A percentile compares a stretch with the other conserved stretches of the same genome.
These are phyloP conservation scores for Colletotrichum sp. DNA, from an alignment of 2,329 filamentous ascomycete genomes.

Conservation along the genomic window DNA sequence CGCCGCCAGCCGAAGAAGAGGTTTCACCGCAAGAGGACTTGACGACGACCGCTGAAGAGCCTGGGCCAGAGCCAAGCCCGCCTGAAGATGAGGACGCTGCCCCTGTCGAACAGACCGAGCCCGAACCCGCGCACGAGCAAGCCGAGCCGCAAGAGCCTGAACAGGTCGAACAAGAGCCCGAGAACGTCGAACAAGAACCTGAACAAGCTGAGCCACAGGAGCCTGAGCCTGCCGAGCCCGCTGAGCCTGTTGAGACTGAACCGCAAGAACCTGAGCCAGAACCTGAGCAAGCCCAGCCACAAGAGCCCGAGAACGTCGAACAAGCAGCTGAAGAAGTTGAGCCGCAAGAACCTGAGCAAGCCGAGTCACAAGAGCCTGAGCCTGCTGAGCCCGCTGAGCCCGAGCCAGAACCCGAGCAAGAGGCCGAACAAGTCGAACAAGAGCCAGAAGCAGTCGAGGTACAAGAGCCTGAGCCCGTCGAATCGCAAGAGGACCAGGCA, in stretches of 20 bases:
- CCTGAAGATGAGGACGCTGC: background rate
- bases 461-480: background rate
- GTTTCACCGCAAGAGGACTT: background rate
- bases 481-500: slow-evolving; percentile 1
- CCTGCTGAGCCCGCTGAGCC: background rate
- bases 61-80: background rate
- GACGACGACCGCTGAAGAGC: background rate
- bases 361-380: background rate
- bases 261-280: background rate
- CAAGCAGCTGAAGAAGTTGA: slow-evolving; percentile 2
- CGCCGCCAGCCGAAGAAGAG: background rate
- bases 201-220: background rate
- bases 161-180: slow-evolving; percentile 1
- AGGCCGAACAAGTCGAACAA: background rate
- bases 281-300: background rate
- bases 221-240: background rate
- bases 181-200: background rate
- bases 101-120: background rate
- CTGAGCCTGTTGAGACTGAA: background rate
- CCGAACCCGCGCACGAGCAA: background rate
- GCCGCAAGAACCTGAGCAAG: background rate
- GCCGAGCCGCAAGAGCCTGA: background rate
- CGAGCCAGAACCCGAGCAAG: background rate
- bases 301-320: background rate
- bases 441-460: background rate